Conservation (phyloP, 176 grass and related monocot genomes). For the Neostapfia colusana region DNA sequence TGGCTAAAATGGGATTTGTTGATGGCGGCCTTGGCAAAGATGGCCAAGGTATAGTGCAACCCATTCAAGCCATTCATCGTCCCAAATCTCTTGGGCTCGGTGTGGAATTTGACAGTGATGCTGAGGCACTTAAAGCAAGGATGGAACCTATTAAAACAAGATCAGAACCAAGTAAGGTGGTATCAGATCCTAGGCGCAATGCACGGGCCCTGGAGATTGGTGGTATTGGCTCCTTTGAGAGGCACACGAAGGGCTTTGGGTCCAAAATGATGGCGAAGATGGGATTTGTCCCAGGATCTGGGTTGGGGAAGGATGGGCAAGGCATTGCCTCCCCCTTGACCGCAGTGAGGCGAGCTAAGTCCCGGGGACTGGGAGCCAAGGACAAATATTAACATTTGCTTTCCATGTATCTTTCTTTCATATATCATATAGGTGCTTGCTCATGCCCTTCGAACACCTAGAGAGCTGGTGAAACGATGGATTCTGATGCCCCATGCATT, state of each 20-base stretch:
- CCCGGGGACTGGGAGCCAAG: constrained; percentile 55
- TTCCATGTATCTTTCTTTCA: constrained; percentile 6
- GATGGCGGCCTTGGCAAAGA: constrained; percentile 92
- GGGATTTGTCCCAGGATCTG: constrained; percentile 72
- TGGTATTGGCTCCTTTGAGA: constrained; percentile 70
- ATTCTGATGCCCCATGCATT: constrained; percentile 24
- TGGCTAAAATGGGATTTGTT: constrained; percentile 94
- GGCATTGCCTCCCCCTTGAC: constrained; percentile 67
- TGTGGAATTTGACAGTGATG: constrained; percentile 60
- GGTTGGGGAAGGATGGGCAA: constrained; percentile 74
- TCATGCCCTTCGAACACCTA: not conserved
- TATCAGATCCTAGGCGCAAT: constrained; percentile 32
- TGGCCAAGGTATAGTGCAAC: constrained; percentile 77
- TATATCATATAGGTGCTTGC: constrained; percentile 13
- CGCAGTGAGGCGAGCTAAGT: constrained; percentile 56
- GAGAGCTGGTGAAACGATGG: not conserved
- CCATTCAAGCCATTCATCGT: constrained; percentile 66
- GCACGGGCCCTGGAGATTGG: not conserved
- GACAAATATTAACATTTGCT: constrained; percentile 39
- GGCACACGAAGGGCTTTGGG: constrained; percentile 87
- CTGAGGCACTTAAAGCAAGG: constrained; percentile 43
- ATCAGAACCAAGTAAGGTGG: constrained; percentile 35
- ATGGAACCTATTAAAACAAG: constrained; percentile 21
- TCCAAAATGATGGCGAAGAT: constrained; percentile 92
- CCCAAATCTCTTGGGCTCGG: constrained; percentile 92